phyloP scores from a whole-genome alignment of 177 flowering plant genomes.

The Telopea speciosissima region DNA sequence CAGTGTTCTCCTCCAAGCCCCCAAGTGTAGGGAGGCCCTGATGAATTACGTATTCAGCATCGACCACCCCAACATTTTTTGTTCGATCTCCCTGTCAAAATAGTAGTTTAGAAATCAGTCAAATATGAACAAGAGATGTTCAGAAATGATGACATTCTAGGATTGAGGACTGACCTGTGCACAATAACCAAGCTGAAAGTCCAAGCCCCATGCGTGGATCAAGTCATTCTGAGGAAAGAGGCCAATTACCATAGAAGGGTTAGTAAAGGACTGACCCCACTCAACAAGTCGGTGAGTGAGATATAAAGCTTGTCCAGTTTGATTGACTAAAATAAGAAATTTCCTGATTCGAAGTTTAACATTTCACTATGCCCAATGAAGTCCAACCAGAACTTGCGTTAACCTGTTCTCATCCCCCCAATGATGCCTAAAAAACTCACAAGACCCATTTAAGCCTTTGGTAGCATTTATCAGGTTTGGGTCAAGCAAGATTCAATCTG shows the following conservation, averaged over 20 bases:
- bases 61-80: conserved; percentile 89
- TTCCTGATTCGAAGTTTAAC: background rate
- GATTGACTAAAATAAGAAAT: too few species aligned
- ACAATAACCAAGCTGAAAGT: conserved; percentile 86
- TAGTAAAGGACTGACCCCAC: too few species aligned
- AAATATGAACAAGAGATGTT: background rate
- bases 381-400: background rate
- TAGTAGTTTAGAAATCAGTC: background rate
- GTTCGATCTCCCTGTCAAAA: conserved; percentile 74
- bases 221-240: conserved; percentile 66
- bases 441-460: background rate
- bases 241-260: background rate
- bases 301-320: background rate
- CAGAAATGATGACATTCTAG: background rate
- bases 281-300: too few species aligned
- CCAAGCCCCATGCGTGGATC: conserved; percentile 98
- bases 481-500: background rate
- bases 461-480: background rate
- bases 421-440: background rate
- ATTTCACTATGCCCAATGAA: background rate
- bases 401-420: background rate
- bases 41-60: conserved; percentile 78
- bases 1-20: conserved; percentile 32
- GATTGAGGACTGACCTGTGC: conserved; percentile 55
- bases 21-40: conserved; percentile 83